Base-by-base conservation (phyloP, 345 rosid species). In the Eucalyptus pauciflora region DNA sequence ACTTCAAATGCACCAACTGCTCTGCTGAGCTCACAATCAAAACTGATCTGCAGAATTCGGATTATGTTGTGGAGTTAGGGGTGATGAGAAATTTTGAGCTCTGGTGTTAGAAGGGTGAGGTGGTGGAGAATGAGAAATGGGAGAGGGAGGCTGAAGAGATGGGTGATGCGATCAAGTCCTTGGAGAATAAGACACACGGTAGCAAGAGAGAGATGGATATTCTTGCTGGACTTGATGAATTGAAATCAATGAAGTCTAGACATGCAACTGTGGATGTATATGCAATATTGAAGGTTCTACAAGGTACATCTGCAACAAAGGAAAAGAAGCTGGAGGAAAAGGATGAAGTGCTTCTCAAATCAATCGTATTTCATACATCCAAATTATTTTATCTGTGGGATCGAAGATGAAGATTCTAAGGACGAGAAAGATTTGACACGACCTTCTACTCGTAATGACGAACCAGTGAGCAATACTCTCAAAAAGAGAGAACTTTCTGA, bases 201-300 rank as follows among this genome's bases (percentile, higher is more conserved):
- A 96, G 98, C 7, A 98, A 96, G 89, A 92, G 97, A 91, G 98
- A 98, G 89, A 97, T 97, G 98, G 98, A 95, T 90, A 96, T 96
- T 86, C 92, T 96, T 85, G 98, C 99, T 10, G 95, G 98, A 5
- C 97, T 97, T 71, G 98, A 96, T 91, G 99, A 97, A 80, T 94
- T 96, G 96, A 94, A 94, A 92, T 94, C 97, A 27, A 93, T 96
- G 95, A 96, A 93, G 98, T 94, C 96, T 51, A 95, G 98, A 89
- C 98, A 94, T n/a, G 99, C 97, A 16, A 93, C 95, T n/a, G 96
- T 97, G 41, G 95, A 97, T 56, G 94, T 97, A 29, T 97, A 96
- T 91, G 94, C 96, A 14, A 97, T 37, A 37, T 37, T 37, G 37
- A 37, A 37, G 37, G 37, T 37, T 37, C 37, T 37, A 37, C 37